Conservation (phyloP, 176 grass and related monocot genomes). For the Carex parvula region DNA sequence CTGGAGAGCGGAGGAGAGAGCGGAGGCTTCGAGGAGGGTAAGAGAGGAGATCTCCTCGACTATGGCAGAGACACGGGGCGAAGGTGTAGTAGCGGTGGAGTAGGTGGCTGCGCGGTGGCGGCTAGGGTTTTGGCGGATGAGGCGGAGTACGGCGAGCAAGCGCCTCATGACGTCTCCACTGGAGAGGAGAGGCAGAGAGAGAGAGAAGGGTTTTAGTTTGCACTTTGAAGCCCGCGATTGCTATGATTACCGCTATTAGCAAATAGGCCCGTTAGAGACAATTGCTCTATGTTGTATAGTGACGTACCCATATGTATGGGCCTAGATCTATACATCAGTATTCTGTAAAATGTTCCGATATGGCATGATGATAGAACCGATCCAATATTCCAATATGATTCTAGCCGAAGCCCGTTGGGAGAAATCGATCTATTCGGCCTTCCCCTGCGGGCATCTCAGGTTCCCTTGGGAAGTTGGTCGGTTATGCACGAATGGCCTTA, state of each 20-base stretch:
- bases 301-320: neutral
- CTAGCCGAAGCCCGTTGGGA: too few species aligned
- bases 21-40: constrained; percentile 68
- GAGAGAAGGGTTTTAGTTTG: neutral
- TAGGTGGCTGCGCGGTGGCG: constrained; percentile 4
- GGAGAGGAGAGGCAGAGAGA: neutral
- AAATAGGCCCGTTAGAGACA: neutral
- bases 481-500: too few species aligned
- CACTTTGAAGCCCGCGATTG: neutral
- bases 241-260: neutral
- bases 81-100: constrained; percentile 41
- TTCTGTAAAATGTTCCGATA: too few species aligned
- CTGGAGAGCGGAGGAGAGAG: constrained; percentile 56
- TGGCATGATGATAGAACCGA: too few species aligned
- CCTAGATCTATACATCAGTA: too few species aligned
- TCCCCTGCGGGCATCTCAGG: too few species aligned
- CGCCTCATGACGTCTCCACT: constrained; percentile 49
- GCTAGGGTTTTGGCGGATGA: constrained; percentile 33
- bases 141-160: constrained; percentile 45
- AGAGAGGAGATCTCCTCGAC: constrained; percentile 76
- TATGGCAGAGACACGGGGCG: constrained; percentile 53
- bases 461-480: too few species aligned
- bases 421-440: too few species aligned
- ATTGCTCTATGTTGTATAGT: neutral
- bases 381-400: too few species aligned